These are phyloP conservation scores for Pseudozyma tsukubaensis DNA, from an alignment of 1,284 basidiomycete species.

Conservation along the genomic window DNA sequence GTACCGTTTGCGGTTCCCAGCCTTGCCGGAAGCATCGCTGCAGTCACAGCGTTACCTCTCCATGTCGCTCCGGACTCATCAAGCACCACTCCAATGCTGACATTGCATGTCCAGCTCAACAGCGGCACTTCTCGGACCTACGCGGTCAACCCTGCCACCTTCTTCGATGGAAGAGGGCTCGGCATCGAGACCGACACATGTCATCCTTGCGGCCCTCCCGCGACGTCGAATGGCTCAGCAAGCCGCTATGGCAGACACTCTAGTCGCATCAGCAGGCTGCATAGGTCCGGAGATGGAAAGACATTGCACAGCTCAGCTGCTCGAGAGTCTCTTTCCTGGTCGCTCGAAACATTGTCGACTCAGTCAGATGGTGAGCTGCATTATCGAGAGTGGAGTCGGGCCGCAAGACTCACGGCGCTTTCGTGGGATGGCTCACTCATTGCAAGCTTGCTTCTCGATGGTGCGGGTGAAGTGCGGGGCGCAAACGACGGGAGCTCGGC, in stretches of 20 bases:
- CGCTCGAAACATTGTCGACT: background rate
- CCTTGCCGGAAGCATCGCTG: background rate
- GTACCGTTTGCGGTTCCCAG: slow-evolving; percentile 21
- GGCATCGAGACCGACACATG: slow-evolving; percentile 32
- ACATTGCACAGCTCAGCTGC: slow-evolving; percentile 29
- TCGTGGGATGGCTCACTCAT: slow-evolving; percentile 19
- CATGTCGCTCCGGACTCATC: slow-evolving; percentile 22
- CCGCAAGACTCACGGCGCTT: background rate
- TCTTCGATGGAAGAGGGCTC: slow-evolving; percentile 52
- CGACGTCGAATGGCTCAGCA: background rate
- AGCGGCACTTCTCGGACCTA: slow-evolving; percentile 22
- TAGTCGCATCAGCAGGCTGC: slow-evolving; percentile 17
- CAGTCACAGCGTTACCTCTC: slow-evolving; percentile 23
- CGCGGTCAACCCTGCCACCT: slow-evolving; percentile 45
- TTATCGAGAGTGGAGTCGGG: background rate
- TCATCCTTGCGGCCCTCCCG: slow-evolving; percentile 37
- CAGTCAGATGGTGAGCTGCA: slow-evolving; percentile 10
- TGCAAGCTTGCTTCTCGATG: slow-evolving; percentile 5
- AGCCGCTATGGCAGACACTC: slow-evolving; percentile 14
- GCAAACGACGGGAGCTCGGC: slow-evolving; percentile 2
- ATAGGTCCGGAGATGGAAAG: slow-evolving; percentile 26
- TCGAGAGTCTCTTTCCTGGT: slow-evolving; percentile 31
- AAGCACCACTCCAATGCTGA: slow-evolving; percentile 32
- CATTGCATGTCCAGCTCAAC: slow-evolving; percentile 20
- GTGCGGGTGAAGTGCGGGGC: slow-evolving; percentile 9